Conservation (phyloP, 2,329 filamentous ascomycete genomes). For the Falciphora oryzae region DNA sequence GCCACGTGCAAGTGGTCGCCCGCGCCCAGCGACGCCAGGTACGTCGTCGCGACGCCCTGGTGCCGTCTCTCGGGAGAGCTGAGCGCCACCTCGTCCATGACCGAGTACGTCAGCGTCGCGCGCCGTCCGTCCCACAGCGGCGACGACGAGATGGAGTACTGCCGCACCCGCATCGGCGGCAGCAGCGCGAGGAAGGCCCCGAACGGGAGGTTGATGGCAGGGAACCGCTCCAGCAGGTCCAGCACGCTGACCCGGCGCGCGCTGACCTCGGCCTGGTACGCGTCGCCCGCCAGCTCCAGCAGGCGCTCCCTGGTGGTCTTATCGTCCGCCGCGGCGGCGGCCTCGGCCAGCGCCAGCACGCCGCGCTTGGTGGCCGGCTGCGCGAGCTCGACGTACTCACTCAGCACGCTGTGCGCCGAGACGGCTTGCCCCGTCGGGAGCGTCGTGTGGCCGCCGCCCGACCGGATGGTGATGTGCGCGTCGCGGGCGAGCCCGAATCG, state of each 20-base stretch:
- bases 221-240: slow-evolving; percentile 62
- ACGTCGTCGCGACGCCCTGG: slow-evolving; percentile 56
- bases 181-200: slow-evolving; percentile 64
- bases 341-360: slow-evolving; percentile 26
- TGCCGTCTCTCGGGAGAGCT: slow-evolving; percentile 32
- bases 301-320: slow-evolving; percentile 33
- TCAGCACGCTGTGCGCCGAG: slow-evolving; percentile 57
- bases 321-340: slow-evolving; percentile 18
- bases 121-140: slow-evolving; percentile 52
- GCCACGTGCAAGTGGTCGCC: slow-evolving; percentile 45
- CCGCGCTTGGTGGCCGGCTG: slow-evolving; percentile 66
- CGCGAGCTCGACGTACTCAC: slow-evolving; percentile 66
- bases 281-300: slow-evolving; percentile 37
- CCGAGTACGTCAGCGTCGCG: slow-evolving; percentile 62
- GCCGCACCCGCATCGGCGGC: slow-evolving; percentile 70
- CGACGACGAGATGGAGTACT: slow-evolving; percentile 75
- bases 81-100: slow-evolving; percentile 53
- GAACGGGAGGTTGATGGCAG: slow-evolving; percentile 54
- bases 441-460: slow-evolving; percentile 38
- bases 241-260: slow-evolving; percentile 59
- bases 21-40: slow-evolving; percentile 44
- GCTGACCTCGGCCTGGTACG: slow-evolving; percentile 42
- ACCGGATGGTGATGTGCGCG: slow-evolving; percentile 54
- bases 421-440: slow-evolving; percentile 52
- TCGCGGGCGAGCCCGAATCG: slow-evolving; percentile 66